Conservation (phyloP, 768 basidiomycete genomes). For the Stropharia rugosoannulata region DNA sequence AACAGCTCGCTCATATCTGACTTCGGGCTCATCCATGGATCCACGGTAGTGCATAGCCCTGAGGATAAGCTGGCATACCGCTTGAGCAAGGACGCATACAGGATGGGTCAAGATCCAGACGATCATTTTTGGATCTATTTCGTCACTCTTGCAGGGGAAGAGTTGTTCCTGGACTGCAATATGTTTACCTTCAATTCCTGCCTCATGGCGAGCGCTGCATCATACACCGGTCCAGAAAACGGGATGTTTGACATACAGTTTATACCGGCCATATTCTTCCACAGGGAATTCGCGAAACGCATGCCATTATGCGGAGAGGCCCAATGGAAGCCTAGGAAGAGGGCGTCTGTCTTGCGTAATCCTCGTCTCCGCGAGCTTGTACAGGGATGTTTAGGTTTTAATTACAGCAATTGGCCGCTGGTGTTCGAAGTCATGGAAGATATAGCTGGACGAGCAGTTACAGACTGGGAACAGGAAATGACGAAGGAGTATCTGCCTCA, state of each 20-base stretch:
- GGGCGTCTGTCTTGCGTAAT: slow-evolving; percentile 31
- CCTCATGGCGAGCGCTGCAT: slow-evolving; percentile 8
- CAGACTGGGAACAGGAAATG: slow-evolving; percentile 20
- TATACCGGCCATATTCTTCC: slow-evolving; percentile 26
- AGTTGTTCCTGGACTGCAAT: slow-evolving; percentile 37
- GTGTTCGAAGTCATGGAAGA: slow-evolving; percentile 28
- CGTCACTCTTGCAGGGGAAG: slow-evolving; percentile 39
- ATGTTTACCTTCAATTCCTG: slow-evolving; percentile 44
- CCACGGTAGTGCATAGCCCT: slow-evolving; percentile 25
- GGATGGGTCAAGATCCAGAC: slow-evolving; percentile 38
- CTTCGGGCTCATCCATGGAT: slow-evolving; percentile 41
- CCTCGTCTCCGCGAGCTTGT: slow-evolving; percentile 15
- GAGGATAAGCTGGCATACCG: slow-evolving; percentile 38
- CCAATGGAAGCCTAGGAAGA: slow-evolving; percentile 8
- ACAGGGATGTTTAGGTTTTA: slow-evolving; percentile 11
- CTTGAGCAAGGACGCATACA: slow-evolving; percentile 19
- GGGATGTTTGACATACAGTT: slow-evolving; percentile 10
- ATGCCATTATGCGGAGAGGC: slow-evolving; percentile 1
- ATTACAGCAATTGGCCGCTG: slow-evolving; percentile 3
- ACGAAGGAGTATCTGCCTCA: slow-evolving; percentile 11
- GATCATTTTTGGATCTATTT: slow-evolving; percentile 54
- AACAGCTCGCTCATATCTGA: slow-evolving; percentile 40
- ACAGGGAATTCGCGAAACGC: slow-evolving; percentile 11
- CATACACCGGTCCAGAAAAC: slow-evolving; percentile 5
- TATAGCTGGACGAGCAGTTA: slow-evolving; percentile 23